Evolutionary conservation across 2,329 filamentous ascomycete species (phyloP).

Genomic region (Sordariomycetes sp.): DNA sequence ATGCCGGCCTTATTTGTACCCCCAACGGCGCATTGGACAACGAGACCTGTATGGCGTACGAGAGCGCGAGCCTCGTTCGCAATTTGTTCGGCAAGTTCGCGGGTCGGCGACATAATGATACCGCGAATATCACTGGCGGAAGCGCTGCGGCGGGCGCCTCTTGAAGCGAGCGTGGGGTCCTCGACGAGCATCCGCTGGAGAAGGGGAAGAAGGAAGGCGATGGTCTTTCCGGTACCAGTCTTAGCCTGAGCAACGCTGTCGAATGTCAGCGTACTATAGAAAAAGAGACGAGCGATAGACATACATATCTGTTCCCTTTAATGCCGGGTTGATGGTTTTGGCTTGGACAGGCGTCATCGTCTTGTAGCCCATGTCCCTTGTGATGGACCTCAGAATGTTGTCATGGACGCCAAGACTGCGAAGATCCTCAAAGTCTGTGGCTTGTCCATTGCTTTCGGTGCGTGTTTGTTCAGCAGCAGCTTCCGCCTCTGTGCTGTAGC

Average conservation of each 20-base stretch:
- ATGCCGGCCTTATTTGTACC: conserved; percentile 70
- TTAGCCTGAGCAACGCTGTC: conserved; percentile 81
- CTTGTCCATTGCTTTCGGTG: conserved; percentile 10
- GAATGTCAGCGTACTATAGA: conserved; percentile 5
- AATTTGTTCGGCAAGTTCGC: conserved; percentile 75
- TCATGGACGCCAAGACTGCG: conserved; percentile 43
- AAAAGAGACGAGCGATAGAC: conserved; percentile 19
- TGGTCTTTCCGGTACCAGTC: conserved; percentile 93
- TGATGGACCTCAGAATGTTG: conserved; percentile 60
- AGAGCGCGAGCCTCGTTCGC: conserved; percentile 69
- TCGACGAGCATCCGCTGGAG: conserved; percentile 67
- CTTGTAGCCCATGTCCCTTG: conserved; percentile 62
- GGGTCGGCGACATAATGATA: conserved; percentile 69
- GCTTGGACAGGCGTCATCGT: conserved; percentile 91
- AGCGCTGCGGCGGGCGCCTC: conserved; percentile 21
- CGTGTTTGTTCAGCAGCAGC: conserved; percentile 9
- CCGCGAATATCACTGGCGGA: conserved; percentile 54
- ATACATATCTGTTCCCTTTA: conserved; percentile 77
- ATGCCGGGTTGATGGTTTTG: conserved; percentile 69
- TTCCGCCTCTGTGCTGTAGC: conserved; percentile 27
- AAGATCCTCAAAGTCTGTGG: conserved; percentile 36
- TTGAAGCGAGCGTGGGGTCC: conserved; percentile 51
- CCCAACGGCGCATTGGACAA: conserved; percentile 73
- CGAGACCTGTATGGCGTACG: conserved; percentile 53
- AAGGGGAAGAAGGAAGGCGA: conserved; percentile 83